These are phyloP conservation scores for Colletotrichum euphorbiae DNA, from an alignment of 2,329 filamentous ascomycete genomes.

Conservation along the genomic window DNA sequence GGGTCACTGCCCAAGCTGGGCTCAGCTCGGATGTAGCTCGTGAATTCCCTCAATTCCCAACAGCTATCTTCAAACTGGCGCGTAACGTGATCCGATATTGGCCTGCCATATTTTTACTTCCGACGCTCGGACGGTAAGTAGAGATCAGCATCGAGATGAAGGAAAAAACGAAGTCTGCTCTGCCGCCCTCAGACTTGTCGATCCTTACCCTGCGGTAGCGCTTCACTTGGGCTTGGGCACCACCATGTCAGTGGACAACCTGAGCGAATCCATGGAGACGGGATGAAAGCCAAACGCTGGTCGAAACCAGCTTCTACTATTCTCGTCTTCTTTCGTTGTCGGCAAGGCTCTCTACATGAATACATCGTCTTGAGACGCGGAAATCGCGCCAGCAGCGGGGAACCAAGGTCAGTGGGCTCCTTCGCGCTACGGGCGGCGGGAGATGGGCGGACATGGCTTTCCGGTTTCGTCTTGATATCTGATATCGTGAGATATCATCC, in stretches of 20 bases:
- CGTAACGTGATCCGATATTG: constrained; percentile 6
- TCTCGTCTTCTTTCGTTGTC: constrained; percentile 7
- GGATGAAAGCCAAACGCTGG: background rate
- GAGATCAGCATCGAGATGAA: constrained; percentile 20
- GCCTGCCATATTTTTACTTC: constrained; percentile 13
- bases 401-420: background rate
- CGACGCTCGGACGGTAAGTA: constrained; percentile 29
- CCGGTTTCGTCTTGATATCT: constrained; percentile 17
- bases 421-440: constrained; percentile 2
- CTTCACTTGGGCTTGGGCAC: background rate
- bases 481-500: constrained; percentile 5
- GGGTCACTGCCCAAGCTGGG: constrained; percentile 7
- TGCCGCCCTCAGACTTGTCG: constrained; percentile 25
- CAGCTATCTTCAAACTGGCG: constrained; percentile 1
- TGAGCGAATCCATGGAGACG: background rate
- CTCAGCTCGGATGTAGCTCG: constrained; percentile 12
- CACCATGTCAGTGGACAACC: constrained; percentile 7
- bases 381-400: background rate
- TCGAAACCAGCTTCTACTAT: background rate
- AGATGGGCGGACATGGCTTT: constrained; percentile 1
- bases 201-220: constrained; percentile 4
- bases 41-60: constrained; percentile 22
- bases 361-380: background rate
- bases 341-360: background rate
- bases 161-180: constrained; percentile 1